Evolutionary conservation across 495 filamentous ascomycete genomes (phyloP), one percentile per base, ranked within the genome.

Genomic region (Aspergillus affinis): DNA sequence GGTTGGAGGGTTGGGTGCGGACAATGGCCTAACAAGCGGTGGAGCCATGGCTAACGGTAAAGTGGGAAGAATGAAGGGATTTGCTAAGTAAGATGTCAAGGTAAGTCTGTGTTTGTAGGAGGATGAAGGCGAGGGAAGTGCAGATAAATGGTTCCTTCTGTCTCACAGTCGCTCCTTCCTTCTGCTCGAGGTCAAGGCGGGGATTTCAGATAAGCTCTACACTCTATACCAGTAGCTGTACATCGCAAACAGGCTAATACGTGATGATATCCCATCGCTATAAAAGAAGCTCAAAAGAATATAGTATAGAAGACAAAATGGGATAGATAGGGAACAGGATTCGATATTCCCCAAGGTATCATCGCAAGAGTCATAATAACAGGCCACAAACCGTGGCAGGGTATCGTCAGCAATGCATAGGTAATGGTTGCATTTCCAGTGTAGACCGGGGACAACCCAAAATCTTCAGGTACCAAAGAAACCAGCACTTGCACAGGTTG

Each of bases 341-440:
- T 41, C 26, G 55, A 51, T 20, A 27, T 48, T n/a, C 55, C 55
- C 18, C 4, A 36, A 27, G 26, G 55, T 62, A 62, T 67, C 65
- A 57, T 67, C 51, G 53, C 48, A 64, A 61, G 45, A 48, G 56
- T 64, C 65, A 67, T 67, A 41, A 41, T 41, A 53, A 64, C 65
- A 56, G 26, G 60, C 62, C 65, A 67, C 62, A 41, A 32, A 47
- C 27, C 36, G 61, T 60, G 65, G 65, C 62, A 67, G 65, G 65
- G 65, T 67, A 67, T 67, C 64, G 54, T 66, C 65, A 62, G 63
- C 50, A 51, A 61, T 54, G 53, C 56, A 63, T 26, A 51, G 52
- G 51, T 32, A 67, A 64, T 47, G 51, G 32, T 51, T 44, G 51
- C 15, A 32, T 32, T 6, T 23, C 21, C 23, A 48, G n/a, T 49